A percentile compares a stretch with the other conserved stretches of the same genome.
These are phyloP conservation scores for Chlorella sp. DNA, from an alignment of 139 green algal species.

Conservation along the genomic window DNA sequence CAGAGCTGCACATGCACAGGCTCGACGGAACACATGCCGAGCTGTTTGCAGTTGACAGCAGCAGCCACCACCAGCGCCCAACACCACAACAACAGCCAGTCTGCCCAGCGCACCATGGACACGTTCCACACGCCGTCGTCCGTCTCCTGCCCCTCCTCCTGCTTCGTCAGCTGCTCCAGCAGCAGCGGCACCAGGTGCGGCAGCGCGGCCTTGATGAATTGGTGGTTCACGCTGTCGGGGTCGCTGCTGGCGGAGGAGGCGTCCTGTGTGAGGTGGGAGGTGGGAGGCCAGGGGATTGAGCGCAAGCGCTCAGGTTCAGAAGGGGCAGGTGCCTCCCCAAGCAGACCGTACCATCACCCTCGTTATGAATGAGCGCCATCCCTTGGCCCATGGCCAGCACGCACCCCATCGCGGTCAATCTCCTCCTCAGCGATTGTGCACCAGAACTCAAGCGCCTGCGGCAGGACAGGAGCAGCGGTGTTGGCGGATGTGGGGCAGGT, in stretches of 20 bases:
- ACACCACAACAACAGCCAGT: no score
- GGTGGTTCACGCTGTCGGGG: conserved; percentile 60
- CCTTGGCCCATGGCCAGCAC: no score
- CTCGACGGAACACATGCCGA: no score
- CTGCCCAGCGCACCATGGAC: conserved; percentile 62
- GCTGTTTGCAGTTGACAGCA: no score
- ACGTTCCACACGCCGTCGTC: conserved; percentile 95
- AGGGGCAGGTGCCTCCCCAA: no score
- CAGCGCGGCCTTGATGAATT: conserved; percentile 89
- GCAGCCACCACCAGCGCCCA: no score
- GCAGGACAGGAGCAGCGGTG: no score
- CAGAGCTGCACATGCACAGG: no score
- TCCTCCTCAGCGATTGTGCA: conserved; percentile 87
- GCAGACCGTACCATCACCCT: no score
- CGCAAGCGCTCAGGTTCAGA: not conserved
- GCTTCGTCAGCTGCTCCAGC: conserved; percentile 96
- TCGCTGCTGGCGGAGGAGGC: conserved; percentile 51
- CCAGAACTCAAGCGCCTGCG: conserved; percentile 97
- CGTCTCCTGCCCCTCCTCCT: conserved; percentile 91
- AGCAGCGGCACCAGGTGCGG: conserved; percentile 91
- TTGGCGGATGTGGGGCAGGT: no score
- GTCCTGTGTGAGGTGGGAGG: not conserved
- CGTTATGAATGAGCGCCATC: no score
- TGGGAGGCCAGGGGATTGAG: not conserved
- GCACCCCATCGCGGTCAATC: conserved; percentile 51